phyloP scores from a whole-genome alignment of 176 grass and related monocot genomes.

The Alloteropsis semialata region DNA sequence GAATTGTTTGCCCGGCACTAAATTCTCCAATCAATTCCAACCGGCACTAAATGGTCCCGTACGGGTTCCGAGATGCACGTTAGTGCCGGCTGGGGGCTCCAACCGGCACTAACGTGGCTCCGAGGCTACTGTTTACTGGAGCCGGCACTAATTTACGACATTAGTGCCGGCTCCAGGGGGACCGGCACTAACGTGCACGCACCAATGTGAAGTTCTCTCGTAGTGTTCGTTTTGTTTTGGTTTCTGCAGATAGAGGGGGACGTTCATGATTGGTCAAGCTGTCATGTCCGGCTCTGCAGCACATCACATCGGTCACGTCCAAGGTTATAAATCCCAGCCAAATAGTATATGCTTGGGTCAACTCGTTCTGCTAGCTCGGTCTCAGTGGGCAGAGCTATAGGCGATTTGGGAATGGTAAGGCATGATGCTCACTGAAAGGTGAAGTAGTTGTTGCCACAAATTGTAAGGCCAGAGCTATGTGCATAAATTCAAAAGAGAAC shows the following conservation, averaged over 20 bases:
- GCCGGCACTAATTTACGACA: too few species aligned
- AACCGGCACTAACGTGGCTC: too few species aligned
- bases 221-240: neutral
- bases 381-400: neutral
- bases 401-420: neutral
- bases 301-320: conserved; percentile 37
- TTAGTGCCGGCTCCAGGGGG: too few species aligned
- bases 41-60: too few species aligned
- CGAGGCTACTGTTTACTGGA: too few species aligned
- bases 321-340: neutral
- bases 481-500: too few species aligned
- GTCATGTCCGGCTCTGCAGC: conserved; percentile 30
- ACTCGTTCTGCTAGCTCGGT: neutral
- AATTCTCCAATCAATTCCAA: too few species aligned
- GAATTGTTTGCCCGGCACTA: too few species aligned
- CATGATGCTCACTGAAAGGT: conserved; percentile 27
- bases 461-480: neutral
- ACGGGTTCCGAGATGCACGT: too few species aligned
- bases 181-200: too few species aligned
- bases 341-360: conserved; percentile 17
- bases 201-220: too few species aligned
- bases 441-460: neutral
- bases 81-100: too few species aligned
- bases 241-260: neutral
- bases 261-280: conserved; percentile 42